Conservation (phyloP, 1,139 yeast genomes). For the Protomyces macrosporus region DNA sequence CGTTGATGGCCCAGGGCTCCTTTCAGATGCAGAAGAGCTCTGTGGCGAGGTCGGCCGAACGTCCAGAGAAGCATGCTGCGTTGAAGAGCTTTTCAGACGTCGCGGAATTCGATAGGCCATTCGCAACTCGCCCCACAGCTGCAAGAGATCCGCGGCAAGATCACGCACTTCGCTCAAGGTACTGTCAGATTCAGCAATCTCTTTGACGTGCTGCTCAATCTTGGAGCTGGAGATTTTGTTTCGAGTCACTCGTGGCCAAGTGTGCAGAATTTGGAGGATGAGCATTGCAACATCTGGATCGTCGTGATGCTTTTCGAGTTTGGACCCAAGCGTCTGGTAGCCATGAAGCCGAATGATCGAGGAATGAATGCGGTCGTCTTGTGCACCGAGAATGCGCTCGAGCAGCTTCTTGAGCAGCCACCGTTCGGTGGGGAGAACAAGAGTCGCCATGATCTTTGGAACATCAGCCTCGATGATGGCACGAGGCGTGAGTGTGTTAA, state of each 20-base stretch:
- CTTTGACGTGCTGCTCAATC: slow-evolving; percentile 60
- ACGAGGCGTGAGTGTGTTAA: slow-evolving; percentile 54
- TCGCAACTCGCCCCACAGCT: slow-evolving; percentile 68
- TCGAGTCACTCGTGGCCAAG: slow-evolving; percentile 77
- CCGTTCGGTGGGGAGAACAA: slow-evolving; percentile 71
- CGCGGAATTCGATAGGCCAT: slow-evolving; percentile 77
- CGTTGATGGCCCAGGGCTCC: background rate
- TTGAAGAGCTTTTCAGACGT: background rate
- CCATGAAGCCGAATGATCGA: slow-evolving; percentile 78
- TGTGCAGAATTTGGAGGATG: slow-evolving; percentile 50
- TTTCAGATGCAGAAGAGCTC: background rate
- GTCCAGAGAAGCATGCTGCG: background rate
- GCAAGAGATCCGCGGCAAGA: slow-evolving; percentile 45
- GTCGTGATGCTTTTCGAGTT: slow-evolving; percentile 46
- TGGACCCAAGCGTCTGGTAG: slow-evolving; percentile 65
- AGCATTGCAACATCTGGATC: slow-evolving; percentile 44
- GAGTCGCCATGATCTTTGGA: slow-evolving; percentile 71
- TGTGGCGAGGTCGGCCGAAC: background rate
- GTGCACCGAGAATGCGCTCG: slow-evolving; percentile 57
- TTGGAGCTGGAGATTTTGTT: slow-evolving; percentile 77
- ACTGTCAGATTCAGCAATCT: slow-evolving; percentile 41
- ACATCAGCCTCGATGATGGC: slow-evolving; percentile 53
- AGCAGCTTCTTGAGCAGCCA: slow-evolving; percentile 61
- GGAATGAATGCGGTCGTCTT: slow-evolving; percentile 51
- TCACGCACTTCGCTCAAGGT: slow-evolving; percentile 27